phyloP scores from a whole-genome alignment of 2,329 filamentous ascomycete species.

The Lecanicillium sp. region DNA sequence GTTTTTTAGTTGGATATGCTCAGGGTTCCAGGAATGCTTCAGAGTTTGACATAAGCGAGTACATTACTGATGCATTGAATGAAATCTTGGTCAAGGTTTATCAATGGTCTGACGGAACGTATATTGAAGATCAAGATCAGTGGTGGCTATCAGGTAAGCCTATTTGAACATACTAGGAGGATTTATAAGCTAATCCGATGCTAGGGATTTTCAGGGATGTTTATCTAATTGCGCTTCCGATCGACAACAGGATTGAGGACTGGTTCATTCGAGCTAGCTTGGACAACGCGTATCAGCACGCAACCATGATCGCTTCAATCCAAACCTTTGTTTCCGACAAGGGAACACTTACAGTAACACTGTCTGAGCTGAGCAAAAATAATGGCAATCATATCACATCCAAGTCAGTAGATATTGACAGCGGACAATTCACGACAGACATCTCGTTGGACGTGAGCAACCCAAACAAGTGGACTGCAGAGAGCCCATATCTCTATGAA shows the following conservation, averaged over 20 bases:
- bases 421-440: conserved; percentile 27
- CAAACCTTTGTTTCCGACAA: conserved; percentile 26
- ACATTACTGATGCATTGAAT: conserved; percentile 37
- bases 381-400: conserved; percentile 23
- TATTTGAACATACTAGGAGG: not conserved
- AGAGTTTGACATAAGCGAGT: conserved; percentile 57
- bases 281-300: conserved; percentile 41
- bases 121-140: conserved; percentile 63
- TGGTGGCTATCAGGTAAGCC: conserved; percentile 55
- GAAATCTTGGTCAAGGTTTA: conserved; percentile 58
- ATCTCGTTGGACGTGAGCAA: conserved; percentile 35
- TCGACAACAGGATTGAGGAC: conserved; percentile 43
- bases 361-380: conserved; percentile 31
- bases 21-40: conserved; percentile 61
- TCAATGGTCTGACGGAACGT: conserved; percentile 60
- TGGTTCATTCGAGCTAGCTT: conserved; percentile 47
- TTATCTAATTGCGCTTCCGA: conserved; percentile 48
- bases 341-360: conserved; percentile 30
- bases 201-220: conserved; percentile 59
- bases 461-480: conserved; percentile 62
- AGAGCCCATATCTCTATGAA: conserved; percentile 54
- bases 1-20: conserved; percentile 54
- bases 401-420: conserved; percentile 16
- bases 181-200: not conserved
- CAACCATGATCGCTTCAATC: conserved; percentile 40